These are phyloP conservation scores for Eucalyptus tenuipes DNA, from an alignment of 345 rosid species.

Conservation along the genomic window DNA sequence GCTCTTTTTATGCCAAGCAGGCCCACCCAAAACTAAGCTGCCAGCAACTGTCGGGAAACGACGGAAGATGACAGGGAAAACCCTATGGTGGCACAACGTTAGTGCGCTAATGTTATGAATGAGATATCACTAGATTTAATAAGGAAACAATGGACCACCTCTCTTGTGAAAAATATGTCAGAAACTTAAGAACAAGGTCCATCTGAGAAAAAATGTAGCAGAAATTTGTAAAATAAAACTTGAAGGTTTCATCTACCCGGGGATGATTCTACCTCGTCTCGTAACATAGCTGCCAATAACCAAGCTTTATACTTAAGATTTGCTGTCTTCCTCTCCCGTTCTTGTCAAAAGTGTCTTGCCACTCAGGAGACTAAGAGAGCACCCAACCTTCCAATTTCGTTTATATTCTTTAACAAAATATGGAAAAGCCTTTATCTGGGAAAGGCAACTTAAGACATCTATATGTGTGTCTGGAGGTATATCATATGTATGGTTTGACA, in stretches of 20 bases:
- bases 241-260: background rate
- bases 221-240: background rate
- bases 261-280: background rate
- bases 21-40: background rate
- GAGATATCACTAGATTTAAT: background rate
- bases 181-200: background rate
- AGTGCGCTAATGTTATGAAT: background rate
- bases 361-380: background rate
- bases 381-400: background rate
- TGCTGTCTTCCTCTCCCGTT: background rate
- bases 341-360: background rate
- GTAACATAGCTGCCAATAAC: background rate
- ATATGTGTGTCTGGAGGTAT: background rate
- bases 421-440: background rate
- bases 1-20: background rate
- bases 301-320: background rate
- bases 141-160: background rate
- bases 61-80: background rate
- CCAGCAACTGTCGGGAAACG: background rate
- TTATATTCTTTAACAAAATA: background rate
- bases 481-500: background rate
- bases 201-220: background rate
- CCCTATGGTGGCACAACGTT: background rate
- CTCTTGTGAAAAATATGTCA: background rate
- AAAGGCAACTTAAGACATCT: background rate